Percentiles rank a stretch among this genome's conserved stretches.
Evolutionary conservation across 2,329 filamentous ascomycete species (phyloP).

Genomic region (Balansia obtecta): DNA sequence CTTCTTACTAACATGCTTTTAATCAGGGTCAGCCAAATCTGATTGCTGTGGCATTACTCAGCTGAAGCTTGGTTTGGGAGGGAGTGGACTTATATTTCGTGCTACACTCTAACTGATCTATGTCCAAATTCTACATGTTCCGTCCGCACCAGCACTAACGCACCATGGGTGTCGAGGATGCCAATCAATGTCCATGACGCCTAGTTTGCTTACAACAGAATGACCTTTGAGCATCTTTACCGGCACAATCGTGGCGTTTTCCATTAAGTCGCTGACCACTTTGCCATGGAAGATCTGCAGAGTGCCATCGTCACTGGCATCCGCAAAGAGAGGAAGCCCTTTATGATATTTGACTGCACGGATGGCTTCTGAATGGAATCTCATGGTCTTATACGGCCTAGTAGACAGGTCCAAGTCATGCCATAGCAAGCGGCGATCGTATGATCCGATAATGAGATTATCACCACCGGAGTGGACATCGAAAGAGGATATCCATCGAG

Average conservation of each 20-base stretch:
- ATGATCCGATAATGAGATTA: slow-evolving; percentile 88
- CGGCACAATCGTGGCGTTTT: slow-evolving; percentile 92
- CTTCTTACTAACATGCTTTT: too few relatives aligned
- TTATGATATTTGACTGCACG: slow-evolving; percentile 80
- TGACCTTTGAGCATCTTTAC: slow-evolving; percentile 90
- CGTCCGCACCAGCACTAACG: slow-evolving; percentile 87
- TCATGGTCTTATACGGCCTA: slow-evolving; percentile 88
- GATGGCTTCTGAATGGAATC: slow-evolving; percentile 89
- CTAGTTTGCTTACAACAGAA: slow-evolving; percentile 71
- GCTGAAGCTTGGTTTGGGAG: background rate
- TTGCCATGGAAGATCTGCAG: slow-evolving; percentile 96
- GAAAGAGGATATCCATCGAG: slow-evolving; percentile 85
- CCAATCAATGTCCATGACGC: slow-evolving; percentile 92
- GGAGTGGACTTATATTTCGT: too few relatives aligned
- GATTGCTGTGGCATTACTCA: too few relatives aligned
- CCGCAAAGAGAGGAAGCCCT: slow-evolving; percentile 75
- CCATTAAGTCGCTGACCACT: slow-evolving; percentile 87
- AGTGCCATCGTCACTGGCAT: slow-evolving; percentile 88
- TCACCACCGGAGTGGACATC: slow-evolving; percentile 89
- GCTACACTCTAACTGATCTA: slow-evolving; percentile 19
- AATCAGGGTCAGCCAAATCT: too few relatives aligned
- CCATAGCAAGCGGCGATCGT: slow-evolving; percentile 89
- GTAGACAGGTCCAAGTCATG: slow-evolving; percentile 89
- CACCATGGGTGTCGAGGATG: slow-evolving; percentile 90
- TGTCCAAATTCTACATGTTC: slow-evolving; percentile 83